phyloP scores from a whole-genome alignment of 2,329 filamentous ascomycete species.

The Claviceps pusilla region DNA sequence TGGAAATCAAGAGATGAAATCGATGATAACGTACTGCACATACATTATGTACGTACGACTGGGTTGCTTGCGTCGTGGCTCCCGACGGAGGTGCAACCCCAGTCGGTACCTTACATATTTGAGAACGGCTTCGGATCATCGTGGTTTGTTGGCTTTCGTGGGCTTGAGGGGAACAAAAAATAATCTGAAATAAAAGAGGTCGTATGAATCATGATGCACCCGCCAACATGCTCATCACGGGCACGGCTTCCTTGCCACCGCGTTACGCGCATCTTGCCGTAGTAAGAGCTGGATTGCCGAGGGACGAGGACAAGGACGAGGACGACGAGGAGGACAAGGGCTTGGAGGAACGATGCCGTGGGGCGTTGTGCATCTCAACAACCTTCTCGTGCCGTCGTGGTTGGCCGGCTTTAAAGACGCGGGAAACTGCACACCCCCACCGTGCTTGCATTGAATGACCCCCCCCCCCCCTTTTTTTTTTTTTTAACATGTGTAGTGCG shows the following conservation, averaged over 20 bases:
- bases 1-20: too few species aligned
- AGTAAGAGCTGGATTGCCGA: background rate
- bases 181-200: too few species aligned
- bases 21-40: too few species aligned
- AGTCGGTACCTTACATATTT: too few species aligned
- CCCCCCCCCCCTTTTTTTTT: background rate
- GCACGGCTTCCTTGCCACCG: background rate
- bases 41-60: too few species aligned
- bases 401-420: background rate
- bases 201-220: too few species aligned
- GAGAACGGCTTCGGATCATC: too few species aligned
- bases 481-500: background rate
- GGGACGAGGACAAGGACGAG: background rate
- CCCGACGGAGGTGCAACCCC: too few species aligned
- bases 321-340: background rate
- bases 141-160: too few species aligned
- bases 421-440: background rate
- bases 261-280: background rate
- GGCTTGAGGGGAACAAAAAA: too few species aligned
- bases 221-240: too few species aligned
- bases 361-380: constrained; percentile 5
- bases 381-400: background rate
- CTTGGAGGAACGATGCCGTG: background rate
- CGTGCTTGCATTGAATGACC: background rate
- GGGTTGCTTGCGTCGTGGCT: too few species aligned